Percentiles rank a stretch among this genome's conserved stretches.
Conservation (phyloP, 169 alveolate genomes). For the Sarcocystis neurona region DNA sequence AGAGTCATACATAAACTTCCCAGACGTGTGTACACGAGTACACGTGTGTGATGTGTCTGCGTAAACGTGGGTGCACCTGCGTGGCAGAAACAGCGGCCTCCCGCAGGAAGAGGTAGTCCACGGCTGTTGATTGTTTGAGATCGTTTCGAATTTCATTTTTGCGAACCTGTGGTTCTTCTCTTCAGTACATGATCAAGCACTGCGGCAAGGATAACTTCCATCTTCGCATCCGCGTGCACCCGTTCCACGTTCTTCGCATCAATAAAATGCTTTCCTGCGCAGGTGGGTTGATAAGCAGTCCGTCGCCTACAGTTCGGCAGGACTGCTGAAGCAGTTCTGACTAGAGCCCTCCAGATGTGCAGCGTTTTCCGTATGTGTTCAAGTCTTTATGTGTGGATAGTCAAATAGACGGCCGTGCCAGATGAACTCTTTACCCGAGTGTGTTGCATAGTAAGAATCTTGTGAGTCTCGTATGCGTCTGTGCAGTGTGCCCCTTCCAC, state of each 20-base stretch:
- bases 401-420: too few species aligned
- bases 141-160: not conserved
- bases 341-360: too few species aligned
- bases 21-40: not conserved
- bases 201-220: slow-evolving; percentile 99
- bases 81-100: not conserved
- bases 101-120: too few species aligned
- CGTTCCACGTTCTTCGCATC: slow-evolving; percentile 99
- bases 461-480: not conserved
- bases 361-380: too few species aligned
- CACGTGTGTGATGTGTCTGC: not conserved
- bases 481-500: too few species aligned
- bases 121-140: not conserved
- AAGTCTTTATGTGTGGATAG: too few species aligned
- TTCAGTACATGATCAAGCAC: slow-evolving; percentile 92
- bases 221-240: slow-evolving; percentile 98
- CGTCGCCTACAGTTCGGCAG: not conserved
- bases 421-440: too few species aligned
- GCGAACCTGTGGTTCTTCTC: not conserved
- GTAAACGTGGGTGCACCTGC: not conserved
- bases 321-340: not conserved
- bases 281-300: slow-evolving; percentile 68
- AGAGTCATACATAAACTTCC: not conserved
- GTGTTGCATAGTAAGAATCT: not conserved
- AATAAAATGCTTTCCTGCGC: slow-evolving; percentile 99